Conservation (phyloP, 129 eudicot species). For the Flaveria bidentis region DNA sequence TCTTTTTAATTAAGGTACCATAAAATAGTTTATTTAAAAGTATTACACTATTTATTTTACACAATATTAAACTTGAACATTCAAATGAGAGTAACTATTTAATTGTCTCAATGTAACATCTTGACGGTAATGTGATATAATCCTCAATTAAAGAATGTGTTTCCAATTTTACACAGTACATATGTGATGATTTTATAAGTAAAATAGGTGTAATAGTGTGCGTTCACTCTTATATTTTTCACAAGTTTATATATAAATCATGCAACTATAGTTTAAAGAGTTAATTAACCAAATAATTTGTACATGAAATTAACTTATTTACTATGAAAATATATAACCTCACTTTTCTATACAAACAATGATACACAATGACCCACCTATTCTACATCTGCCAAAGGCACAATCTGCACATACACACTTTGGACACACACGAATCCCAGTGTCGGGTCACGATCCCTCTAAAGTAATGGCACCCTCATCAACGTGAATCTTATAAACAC, state of each 20-base stretch:
- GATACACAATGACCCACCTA: slow-evolving; percentile 14
- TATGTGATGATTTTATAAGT: too few species aligned
- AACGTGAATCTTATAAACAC: background rate
- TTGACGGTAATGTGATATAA: too few species aligned
- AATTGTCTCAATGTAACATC: too few species aligned
- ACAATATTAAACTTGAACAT: background rate
- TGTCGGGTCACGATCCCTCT: slow-evolving; percentile 54
- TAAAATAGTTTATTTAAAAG: background rate
- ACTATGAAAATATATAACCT: background rate
- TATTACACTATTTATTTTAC: background rate
- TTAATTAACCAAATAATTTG: too few species aligned
- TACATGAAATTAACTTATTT: background rate
- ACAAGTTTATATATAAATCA: background rate
- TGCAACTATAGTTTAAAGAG: background rate
- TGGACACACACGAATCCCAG: slow-evolving; percentile 31
- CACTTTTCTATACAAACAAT: background rate
- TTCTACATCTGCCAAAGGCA: slow-evolving; percentile 26
- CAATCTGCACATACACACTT: slow-evolving; percentile 22
- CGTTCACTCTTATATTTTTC: too few species aligned
- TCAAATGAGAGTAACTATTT: too few species aligned
- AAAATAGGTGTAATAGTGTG: too few species aligned
- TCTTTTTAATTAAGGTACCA: background rate
- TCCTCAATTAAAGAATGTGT: too few species aligned
- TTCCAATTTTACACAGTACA: too few species aligned
- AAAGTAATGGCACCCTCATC: slow-evolving; percentile 43